phyloP scores from a whole-genome alignment of 495 filamentous ascomycete species.

The Pyronema omphalodes region DNA sequence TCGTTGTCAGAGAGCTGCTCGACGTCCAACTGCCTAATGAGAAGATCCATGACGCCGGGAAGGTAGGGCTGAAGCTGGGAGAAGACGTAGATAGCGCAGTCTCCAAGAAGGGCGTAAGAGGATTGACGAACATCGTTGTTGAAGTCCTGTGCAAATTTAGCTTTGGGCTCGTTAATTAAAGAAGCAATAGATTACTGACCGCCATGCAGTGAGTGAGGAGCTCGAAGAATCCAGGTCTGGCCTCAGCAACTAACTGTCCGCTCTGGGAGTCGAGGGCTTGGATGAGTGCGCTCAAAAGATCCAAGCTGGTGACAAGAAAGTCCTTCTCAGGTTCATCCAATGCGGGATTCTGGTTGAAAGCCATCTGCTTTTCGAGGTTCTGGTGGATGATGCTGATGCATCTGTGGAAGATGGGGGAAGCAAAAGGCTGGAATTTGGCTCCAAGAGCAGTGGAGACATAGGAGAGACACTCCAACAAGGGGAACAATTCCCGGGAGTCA shows the following conservation, averaged over 20 bases:
- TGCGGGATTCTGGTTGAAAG: conserved; percentile 40
- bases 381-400: conserved; percentile 82
- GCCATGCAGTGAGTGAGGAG: conserved; percentile 77
- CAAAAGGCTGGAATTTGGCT: conserved; percentile 63
- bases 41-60: conserved; percentile 49
- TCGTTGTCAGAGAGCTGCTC: conserved; percentile 55
- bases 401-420: conserved; percentile 61
- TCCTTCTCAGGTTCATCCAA: conserved; percentile 85
- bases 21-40: conserved; percentile 76
- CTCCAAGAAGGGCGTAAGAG: conserved; percentile 83
- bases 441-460: conserved; percentile 82
- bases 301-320: conserved; percentile 89
- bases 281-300: conserved; percentile 83
- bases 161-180: neutral
- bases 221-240: conserved; percentile 73
- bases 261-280: conserved; percentile 75
- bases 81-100: conserved; percentile 92
- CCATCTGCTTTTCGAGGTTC: conserved; percentile 62
- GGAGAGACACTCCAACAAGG: conserved; percentile 82
- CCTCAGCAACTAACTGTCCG: conserved; percentile 50
- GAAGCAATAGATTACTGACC: conserved; percentile 9
- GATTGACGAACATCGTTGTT: conserved; percentile 92
- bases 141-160: conserved; percentile 37
- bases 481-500: conserved; percentile 84
- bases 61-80: conserved; percentile 59